Evolutionary conservation across 1,139 yeast species (phyloP), one percentile per base, ranked within the genome.

Genomic region (Hemisphaericaspora subhashii): DNA sequence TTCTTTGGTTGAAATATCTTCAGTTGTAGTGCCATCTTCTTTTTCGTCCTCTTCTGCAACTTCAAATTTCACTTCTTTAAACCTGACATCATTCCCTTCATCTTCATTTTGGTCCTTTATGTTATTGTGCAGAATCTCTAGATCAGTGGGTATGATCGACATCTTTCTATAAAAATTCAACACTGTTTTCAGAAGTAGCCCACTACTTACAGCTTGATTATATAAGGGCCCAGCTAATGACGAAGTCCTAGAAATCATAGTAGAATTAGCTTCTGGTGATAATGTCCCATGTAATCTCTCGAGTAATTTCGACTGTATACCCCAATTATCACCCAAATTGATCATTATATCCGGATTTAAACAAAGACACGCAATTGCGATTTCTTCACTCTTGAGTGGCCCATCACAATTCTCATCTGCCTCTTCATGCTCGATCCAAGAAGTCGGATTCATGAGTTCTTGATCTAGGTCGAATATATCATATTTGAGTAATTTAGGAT

Each of bases 401-500:
- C 15, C n/a, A n/a, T n/a, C n/a, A n/a, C n/a, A n/a, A n/a, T 13
- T n/a, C 4, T 20, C 25, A 13, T 17, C 28, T 21, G 15, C 34
- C 3, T 16, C n/a, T 15, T 13, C 10, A 13, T 8, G n/a, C 12
- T 21, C 28, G n/a, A 35, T 35, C 38, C 38, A 35, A 1, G 59
- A 53, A 11, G 63, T 41, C 12, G 58, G 52, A 50, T 46, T 80
- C 39, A 6, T 16, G 5, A 13, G 23, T n/a, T 26, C 86, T n/a
- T 65, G 59, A 20, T 64, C 66, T 1, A 60, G 45, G 1, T 72
- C 38, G 3, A 55, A 30, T 42, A 52, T 34, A 41, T 56, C 51
- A 10, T 69, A 46, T 11, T 48, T 45, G 4, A 68, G 44, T 33
- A 79, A 62, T 37, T 72, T 68, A 1, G 83, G 82, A 47, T 82